Percentiles rank a stretch among this genome's conserved stretches.
phyloP scores from a whole-genome alignment of 306 rosid genomes.

The Elaeagnus macrophylla region DNA sequence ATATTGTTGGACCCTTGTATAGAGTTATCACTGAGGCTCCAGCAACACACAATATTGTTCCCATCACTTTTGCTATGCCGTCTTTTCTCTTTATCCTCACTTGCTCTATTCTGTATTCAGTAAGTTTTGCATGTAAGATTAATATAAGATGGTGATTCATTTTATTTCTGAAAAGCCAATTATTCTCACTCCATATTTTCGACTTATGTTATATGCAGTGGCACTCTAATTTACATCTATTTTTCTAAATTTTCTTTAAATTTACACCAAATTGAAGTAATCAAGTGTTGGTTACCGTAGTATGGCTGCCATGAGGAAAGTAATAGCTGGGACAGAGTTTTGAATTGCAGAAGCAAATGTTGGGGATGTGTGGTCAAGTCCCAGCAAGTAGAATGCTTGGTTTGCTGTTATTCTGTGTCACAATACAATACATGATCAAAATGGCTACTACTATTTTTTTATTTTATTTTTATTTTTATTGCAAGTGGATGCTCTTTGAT shows the following conservation, averaged over 20 bases:
- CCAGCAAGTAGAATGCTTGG: constrained; percentile 96
- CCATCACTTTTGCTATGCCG: constrained; percentile 68
- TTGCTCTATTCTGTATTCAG: constrained; percentile 69
- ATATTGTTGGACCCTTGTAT: constrained; percentile 84
- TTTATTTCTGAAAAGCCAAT: too few species aligned
- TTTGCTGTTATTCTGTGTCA: constrained; percentile 78
- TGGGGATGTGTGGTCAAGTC: constrained; percentile 90
- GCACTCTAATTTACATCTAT: not conserved
- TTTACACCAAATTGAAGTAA: too few species aligned
- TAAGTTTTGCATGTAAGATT: too few species aligned
- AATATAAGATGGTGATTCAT: too few species aligned
- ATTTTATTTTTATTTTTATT: not conserved
- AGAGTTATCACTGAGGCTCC: constrained; percentile 91
- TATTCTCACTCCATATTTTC: too few species aligned
- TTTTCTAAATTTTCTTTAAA: not conserved
- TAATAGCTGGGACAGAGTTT: constrained; percentile 95
- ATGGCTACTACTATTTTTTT: not conserved
- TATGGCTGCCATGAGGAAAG: constrained; percentile 88
- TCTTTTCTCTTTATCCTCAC: constrained; percentile 71
- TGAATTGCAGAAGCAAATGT: constrained; percentile 96
- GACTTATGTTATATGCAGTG: not conserved
- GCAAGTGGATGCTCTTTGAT: too few species aligned
- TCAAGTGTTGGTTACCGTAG: constrained; percentile 38
- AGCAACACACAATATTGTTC: constrained; percentile 75
- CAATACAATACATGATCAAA: not conserved